A percentile compares a stretch with the other conserved stretches of the same genome.
Conservation (phyloP, 140 eudicot species). For the Bidens hawaiensis region DNA sequence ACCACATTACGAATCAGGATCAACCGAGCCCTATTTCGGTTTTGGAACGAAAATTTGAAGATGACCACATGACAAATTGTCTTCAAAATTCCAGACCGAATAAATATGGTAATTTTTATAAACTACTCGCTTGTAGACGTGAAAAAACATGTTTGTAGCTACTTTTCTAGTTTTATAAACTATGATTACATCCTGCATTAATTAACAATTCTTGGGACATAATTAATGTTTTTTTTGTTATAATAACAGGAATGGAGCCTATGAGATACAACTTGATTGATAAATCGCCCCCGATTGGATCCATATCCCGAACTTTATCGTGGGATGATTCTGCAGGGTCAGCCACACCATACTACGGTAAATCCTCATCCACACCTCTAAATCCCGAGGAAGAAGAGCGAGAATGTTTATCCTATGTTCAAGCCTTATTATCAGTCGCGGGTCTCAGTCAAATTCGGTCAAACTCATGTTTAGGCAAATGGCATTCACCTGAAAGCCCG, state of each 20-base stretch:
- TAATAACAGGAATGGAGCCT: conserved; percentile 47
- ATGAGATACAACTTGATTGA: conserved; percentile 63
- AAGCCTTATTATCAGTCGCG: conserved; percentile 63
- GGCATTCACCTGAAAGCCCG: conserved; percentile 89
- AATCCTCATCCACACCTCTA: conserved; percentile 39
- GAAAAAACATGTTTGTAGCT: too few relatives aligned
- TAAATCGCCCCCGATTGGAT: conserved; percentile 95
- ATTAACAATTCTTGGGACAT: too few relatives aligned
- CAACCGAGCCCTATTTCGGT: conserved; percentile 98
- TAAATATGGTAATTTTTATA: conserved; percentile 44
- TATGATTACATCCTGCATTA: too few relatives aligned
- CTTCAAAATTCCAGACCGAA: conserved; percentile 30
- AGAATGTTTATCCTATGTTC: conserved; percentile 54
- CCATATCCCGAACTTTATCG: conserved; percentile 89
- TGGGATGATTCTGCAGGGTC: conserved; percentile 70
- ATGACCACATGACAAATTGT: conserved; percentile 32
- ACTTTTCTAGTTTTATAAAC: too few relatives aligned
- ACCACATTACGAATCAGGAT: conserved; percentile 58
- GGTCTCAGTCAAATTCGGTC: conserved; percentile 42
- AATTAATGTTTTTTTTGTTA: conserved; percentile 6
- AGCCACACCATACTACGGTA: conserved; percentile 34
- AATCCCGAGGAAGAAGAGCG: conserved; percentile 53
- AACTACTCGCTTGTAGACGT: not conserved
- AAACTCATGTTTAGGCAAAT: conserved; percentile 42
- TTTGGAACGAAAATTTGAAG: conserved; percentile 68